phyloP scores from a whole-genome alignment of 345 rosid species.

The Populus alba region DNA sequence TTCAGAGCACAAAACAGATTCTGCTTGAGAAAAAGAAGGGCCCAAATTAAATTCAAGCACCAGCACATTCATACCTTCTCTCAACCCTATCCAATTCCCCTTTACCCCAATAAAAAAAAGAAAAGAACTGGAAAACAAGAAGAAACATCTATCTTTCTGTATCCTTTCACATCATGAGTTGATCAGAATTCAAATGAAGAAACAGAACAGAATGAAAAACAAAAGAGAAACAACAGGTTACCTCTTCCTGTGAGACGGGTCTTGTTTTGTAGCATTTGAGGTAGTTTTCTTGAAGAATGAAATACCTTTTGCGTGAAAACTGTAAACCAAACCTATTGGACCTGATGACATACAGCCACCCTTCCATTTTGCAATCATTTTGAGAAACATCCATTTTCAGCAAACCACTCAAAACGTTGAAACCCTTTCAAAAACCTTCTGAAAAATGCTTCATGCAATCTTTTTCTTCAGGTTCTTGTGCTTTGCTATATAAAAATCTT shows the following conservation, averaged over 20 bases:
- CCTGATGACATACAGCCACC: constrained; percentile 81
- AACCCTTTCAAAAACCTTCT: not conserved
- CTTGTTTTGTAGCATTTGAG: constrained; percentile 61
- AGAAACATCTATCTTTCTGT: not conserved
- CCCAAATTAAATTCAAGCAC: not conserved
- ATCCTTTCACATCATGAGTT: not conserved
- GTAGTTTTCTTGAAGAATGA: constrained; percentile 54
- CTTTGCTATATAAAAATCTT: not conserved
- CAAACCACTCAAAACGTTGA: not conserved
- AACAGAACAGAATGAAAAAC: not conserved
- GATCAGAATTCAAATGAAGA: not conserved
- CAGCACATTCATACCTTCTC: not conserved
- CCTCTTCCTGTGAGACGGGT: constrained; percentile 63
- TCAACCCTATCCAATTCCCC: not conserved
- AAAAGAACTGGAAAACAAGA: not conserved
- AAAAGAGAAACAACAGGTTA: not conserved
- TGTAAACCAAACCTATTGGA: constrained; percentile 74
- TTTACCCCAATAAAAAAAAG: not conserved
- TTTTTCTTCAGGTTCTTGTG: not conserved
- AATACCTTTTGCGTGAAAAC: constrained; percentile 74
- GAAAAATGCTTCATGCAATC: not conserved
- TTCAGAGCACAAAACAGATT: not conserved
- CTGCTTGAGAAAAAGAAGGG: not conserved
- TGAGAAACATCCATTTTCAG: constrained; percentile 33
- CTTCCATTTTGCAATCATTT: constrained; percentile 66